These are phyloP conservation scores for Hyaloperonospora arabidopsidis DNA, from an alignment of 352 stramenopile genomes.

Conservation along the genomic window DNA sequence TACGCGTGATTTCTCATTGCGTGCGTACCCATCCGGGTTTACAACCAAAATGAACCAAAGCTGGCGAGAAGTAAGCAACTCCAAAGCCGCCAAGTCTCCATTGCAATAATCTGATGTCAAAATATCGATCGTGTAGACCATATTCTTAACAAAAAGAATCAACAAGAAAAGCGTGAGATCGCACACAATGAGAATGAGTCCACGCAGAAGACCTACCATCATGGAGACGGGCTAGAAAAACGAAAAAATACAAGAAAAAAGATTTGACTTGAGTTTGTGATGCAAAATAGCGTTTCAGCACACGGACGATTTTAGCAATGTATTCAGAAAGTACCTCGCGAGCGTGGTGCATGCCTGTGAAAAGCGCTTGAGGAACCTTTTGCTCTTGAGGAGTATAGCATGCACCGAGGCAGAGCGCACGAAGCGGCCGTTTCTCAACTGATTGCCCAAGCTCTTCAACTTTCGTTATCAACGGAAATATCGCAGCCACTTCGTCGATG, in stretches of 20 bases:
- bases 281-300: too few species aligned
- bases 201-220: conserved; percentile 41
- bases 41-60: conserved; percentile 81
- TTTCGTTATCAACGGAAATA: conserved; percentile 40
- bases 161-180: conserved; percentile 5
- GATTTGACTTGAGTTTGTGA: background rate
- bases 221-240: conserved; percentile 66
- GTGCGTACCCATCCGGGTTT: conserved; percentile 76
- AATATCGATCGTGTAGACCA: conserved; percentile 79
- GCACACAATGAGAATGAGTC: background rate
- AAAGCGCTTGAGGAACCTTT: conserved; percentile 51
- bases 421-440: conserved; percentile 46
- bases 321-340: conserved; percentile 46
- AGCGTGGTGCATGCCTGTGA: conserved; percentile 79
- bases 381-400: conserved; percentile 23
- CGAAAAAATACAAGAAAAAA: background rate
- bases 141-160: conserved; percentile 33
- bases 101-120: conserved; percentile 52
- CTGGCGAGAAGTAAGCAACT: conserved; percentile 57
- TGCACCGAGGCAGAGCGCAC: conserved; percentile 59
- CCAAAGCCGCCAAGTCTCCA: conserved; percentile 40
- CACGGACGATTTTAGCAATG: background rate
- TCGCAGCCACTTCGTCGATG: conserved; percentile 31
- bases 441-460: conserved; percentile 55
- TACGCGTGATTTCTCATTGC: conserved; percentile 54